Evolutionary conservation across 2,329 filamentous ascomycete species (phyloP), one percentile per base, ranked within the genome.

Genomic region (Onygenales sp.): DNA sequence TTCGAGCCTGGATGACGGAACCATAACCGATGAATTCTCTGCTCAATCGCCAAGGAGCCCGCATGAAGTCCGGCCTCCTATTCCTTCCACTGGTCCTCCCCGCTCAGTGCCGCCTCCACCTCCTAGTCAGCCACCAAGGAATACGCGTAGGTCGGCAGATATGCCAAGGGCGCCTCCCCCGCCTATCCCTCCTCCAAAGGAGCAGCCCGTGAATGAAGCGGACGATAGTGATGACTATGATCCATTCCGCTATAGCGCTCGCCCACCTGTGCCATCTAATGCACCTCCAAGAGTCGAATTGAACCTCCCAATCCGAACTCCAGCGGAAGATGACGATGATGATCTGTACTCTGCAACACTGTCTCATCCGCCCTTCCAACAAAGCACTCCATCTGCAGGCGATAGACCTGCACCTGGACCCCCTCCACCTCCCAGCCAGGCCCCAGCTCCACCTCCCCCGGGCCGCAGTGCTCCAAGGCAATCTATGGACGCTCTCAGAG

Each of bases 1-100:
- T 45, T 82, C 85, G 6, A 94, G 87, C 65, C 66, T 87, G 52
- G 89, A 94, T 57, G 84, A 86, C 54, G 80, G 76, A 42, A 80
- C 80, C 2, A 73, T 72, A 21, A 76, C 75, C 17, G 80, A 82
- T 56, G 79, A 83, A 48, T 67, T 71, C 39, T 72, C 83, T 36
- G 58, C 74, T 52, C 76, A 76, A 43, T 73, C 75, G 50, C 71
- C 75, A 46, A 64, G 69, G 51, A 71, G 65, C 56, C 70, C 71
- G 41, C 68, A 68, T 33, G 64, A 64, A 53, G 64, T 65, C 46
- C 68, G 69, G 45, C 65, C 66, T n/a, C 76, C 78, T 55, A 84
- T 82, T 5, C 81, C 80, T 51, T 57, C 46, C 76, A 78, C 45
- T 38, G 41, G 27, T 52, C 78, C 79, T 50, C 84, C 84, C 10